Evolutionary conservation across 1,284 basidiomycete species (phyloP).

Genomic region (Cystobasidium slooffiae): DNA sequence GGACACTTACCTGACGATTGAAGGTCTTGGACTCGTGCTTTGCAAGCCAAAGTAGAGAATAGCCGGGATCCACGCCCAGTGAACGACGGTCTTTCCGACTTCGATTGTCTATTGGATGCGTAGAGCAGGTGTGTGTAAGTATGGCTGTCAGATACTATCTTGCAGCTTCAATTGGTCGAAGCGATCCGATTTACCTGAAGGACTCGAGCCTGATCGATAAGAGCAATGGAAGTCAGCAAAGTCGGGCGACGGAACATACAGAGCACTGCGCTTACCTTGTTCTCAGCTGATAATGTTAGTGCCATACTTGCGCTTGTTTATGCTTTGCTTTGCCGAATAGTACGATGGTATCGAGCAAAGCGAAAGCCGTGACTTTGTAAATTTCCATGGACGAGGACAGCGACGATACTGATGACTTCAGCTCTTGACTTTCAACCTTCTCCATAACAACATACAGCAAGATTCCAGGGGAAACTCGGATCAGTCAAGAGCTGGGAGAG

Average conservation of each 20-base stretch:
- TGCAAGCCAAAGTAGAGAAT: slow-evolving; percentile 92
- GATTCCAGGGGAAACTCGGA: too few relatives aligned
- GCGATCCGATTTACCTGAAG: slow-evolving; percentile 17
- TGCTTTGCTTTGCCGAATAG: not conserved
- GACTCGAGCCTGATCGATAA: slow-evolving; percentile 25
- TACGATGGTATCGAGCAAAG: not conserved
- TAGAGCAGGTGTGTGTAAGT: not conserved
- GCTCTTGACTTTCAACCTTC: too few relatives aligned
- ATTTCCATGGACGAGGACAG: not conserved
- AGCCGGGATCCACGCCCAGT: slow-evolving; percentile 90
- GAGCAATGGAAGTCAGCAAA: not conserved
- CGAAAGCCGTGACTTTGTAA: not conserved
- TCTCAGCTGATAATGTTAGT: slow-evolving; percentile 48
- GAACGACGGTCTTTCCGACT: slow-evolving; percentile 76
- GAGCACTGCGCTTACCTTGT: slow-evolving; percentile 47
- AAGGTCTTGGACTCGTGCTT: slow-evolving; percentile 49
- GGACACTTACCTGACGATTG: slow-evolving; percentile 45
- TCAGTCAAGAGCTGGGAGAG: not conserved
- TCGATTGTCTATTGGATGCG: slow-evolving; percentile 66
- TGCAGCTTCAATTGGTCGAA: not conserved
- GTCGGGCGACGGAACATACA: not conserved
- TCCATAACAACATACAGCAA: too few relatives aligned
- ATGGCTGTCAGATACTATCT: not conserved
- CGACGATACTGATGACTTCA: too few relatives aligned
- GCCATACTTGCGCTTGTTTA: slow-evolving; percentile 16